phyloP scores from a whole-genome alignment of 441 rosid species.

The Viola pubescens region DNA sequence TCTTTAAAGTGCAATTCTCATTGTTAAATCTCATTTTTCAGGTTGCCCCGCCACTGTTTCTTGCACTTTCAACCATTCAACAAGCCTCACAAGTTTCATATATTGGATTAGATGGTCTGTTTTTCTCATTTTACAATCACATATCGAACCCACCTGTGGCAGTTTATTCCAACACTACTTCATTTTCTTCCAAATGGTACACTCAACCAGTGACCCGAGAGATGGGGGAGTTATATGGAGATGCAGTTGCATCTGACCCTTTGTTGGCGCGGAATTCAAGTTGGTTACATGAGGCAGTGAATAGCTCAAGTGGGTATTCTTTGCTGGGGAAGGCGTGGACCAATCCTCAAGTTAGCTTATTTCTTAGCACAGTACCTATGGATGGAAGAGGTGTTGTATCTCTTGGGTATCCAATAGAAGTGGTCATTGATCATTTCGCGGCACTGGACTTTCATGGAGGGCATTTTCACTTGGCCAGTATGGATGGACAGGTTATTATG shows the following conservation, averaged over 20 bases:
- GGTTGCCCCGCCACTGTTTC: constrained; percentile 43
- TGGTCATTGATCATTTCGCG: constrained; percentile 20
- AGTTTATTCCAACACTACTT: constrained; percentile 36
- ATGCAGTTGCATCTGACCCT: constrained; percentile 21
- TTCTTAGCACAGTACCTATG: constrained; percentile 29
- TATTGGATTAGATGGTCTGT: constrained; percentile 31
- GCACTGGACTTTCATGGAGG: constrained; percentile 32
- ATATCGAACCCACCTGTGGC: constrained; percentile 17
- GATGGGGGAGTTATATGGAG: constrained; percentile 31
- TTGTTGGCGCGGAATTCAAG: constrained; percentile 16
- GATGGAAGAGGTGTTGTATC: constrained; percentile 37
- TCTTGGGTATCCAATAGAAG: constrained; percentile 29
- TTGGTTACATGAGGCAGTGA: constrained; percentile 30
- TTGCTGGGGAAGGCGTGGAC: constrained; percentile 26
- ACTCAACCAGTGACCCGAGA: constrained; percentile 32
- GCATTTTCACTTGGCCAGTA: constrained; percentile 28
- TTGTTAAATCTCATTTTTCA: constrained; percentile 13
- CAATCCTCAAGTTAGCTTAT: constrained; percentile 17
- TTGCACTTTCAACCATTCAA: constrained; percentile 36
- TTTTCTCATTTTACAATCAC: constrained; percentile 32
- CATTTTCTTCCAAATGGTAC: constrained; percentile 35
- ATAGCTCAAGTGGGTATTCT: constrained; percentile 20
- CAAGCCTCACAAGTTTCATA: constrained; percentile 32
- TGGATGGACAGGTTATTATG: constrained; percentile 30
- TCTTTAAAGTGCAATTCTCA: neutral